Evolutionary conservation across 1,284 basidiomycete species (phyloP).

Genomic region (Dichomitus squalens): DNA sequence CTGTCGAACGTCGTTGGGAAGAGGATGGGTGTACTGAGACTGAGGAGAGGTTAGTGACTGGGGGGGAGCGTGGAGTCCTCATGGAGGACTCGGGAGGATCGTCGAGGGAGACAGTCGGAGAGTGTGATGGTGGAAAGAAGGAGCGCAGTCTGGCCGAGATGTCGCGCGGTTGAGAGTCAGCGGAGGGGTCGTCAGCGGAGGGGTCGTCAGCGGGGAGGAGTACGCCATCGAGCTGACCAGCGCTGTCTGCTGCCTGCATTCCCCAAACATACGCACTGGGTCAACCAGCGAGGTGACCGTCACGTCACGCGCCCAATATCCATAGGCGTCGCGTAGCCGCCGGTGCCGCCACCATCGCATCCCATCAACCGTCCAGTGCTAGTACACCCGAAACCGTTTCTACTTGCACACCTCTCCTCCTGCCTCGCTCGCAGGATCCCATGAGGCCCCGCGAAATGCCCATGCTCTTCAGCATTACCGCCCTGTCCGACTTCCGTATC

Average conservation of each 20-base stretch:
- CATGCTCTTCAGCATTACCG: too few relatives aligned
- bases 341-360: not conserved
- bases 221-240: too few relatives aligned
- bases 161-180: not conserved
- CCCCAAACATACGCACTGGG: not conserved
- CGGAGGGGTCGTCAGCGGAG: not conserved
- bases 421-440: not conserved
- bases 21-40: slow-evolving; percentile 5
- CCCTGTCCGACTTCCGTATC: too few relatives aligned
- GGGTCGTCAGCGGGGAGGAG: too few relatives aligned
- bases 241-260: too few relatives aligned
- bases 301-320: slow-evolving; percentile 19
- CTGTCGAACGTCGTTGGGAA: not conserved
- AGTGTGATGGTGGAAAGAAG: slow-evolving; percentile 1
- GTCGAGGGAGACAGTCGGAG: slow-evolving; percentile 1
- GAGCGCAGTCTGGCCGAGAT: slow-evolving; percentile 7
- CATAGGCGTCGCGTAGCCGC: not conserved
- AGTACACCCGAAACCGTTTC: not conserved
- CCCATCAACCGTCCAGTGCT: not conserved
- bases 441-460: too few relatives aligned
- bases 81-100: slow-evolving; percentile 15
- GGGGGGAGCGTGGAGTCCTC: slow-evolving; percentile 21
- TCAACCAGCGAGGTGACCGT: slow-evolving; percentile 12
- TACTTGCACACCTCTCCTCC: not conserved
- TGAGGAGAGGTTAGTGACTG: slow-evolving; percentile 1